phyloP scores from a whole-genome alignment of 768 basidiomycete genomes.

The Termitomyces bulborhizus region DNA sequence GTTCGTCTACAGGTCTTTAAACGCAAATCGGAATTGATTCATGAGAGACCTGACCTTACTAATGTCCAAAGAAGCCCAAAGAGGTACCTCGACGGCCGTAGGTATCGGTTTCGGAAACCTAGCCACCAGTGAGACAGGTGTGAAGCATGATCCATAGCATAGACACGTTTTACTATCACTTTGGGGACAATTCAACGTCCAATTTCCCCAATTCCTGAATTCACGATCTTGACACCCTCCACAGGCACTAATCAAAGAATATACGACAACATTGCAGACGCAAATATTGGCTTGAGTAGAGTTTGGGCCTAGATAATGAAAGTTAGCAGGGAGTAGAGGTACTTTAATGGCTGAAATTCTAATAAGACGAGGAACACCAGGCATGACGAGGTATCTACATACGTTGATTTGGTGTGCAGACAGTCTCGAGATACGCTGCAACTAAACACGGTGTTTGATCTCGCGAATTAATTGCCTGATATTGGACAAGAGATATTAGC shows the following conservation, averaged over 20 bases:
- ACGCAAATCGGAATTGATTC: not conserved
- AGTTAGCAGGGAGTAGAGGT: conserved; percentile 26
- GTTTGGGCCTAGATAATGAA: conserved; percentile 38
- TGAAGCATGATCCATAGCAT: not conserved
- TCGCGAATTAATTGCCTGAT: conserved; percentile 33
- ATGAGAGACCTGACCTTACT: conserved; percentile 22
- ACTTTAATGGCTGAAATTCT: conserved; percentile 30
- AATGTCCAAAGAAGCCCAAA: conserved; percentile 55
- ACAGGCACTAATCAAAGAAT: conserved; percentile 54
- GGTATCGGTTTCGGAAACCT: conserved; percentile 46
- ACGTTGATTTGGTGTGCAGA: conserved; percentile 29
- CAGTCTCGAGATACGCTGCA: conserved; percentile 39
- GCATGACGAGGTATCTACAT: conserved; percentile 8
- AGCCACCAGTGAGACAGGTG: not conserved
- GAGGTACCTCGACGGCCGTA: conserved; percentile 35
- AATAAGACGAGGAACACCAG: not conserved
- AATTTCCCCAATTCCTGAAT: conserved; percentile 31
- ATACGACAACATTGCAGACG: conserved; percentile 52
- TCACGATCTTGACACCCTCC: conserved; percentile 48
- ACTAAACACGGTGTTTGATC: conserved; percentile 46
- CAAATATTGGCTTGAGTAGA: conserved; percentile 32
- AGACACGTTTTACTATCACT: conserved; percentile 27
- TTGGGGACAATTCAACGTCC: conserved; percentile 28
- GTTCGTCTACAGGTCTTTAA: conserved; percentile 19
- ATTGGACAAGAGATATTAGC: not conserved